phyloP scores from a whole-genome alignment of 1,284 basidiomycete genomes.

The Rhizoctonia solani region DNA sequence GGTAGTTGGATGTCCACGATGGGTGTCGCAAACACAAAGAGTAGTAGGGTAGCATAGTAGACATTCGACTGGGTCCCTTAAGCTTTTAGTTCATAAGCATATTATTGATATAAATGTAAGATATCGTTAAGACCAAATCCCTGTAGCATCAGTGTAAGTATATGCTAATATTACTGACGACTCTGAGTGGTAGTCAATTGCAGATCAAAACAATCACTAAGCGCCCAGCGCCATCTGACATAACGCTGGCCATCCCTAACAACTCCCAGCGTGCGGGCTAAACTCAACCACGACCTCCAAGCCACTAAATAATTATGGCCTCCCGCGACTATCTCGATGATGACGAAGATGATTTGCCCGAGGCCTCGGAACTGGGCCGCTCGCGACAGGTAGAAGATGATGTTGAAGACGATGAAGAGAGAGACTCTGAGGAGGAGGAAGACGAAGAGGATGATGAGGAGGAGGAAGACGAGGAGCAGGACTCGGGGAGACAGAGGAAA shows the following conservation, averaged over 20 bases:
- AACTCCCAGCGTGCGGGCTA: neutral
- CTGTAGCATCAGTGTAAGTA: too few species aligned
- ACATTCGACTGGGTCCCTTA: too few species aligned
- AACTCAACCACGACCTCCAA: conserved; percentile 14
- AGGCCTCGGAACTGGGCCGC: conserved; percentile 29
- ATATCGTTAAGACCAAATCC: too few species aligned
- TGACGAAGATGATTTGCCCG: conserved; percentile 37
- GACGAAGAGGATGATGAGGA: conserved; percentile 58
- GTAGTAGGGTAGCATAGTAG: too few species aligned
- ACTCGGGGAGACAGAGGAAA: conserved; percentile 54
- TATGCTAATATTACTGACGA: too few species aligned
- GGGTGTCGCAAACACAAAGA: too few species aligned
- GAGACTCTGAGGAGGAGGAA: conserved; percentile 46
- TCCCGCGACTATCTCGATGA: conserved; percentile 35
- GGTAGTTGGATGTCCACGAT: too few species aligned
- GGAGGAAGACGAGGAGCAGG: conserved; percentile 57
- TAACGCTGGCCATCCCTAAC: neutral
- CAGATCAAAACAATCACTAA: too few species aligned
- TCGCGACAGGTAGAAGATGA: conserved; percentile 39
- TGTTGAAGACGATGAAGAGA: conserved; percentile 53
- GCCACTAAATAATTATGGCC: conserved; percentile 8
- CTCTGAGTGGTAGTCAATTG: too few species aligned
- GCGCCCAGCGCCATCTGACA: conserved; percentile 12
- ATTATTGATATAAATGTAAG: too few species aligned
- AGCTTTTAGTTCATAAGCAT: too few species aligned